These are phyloP conservation scores for Thelonectria discophora DNA, from an alignment of 2,329 filamentous ascomycete genomes.

Conservation along the genomic window DNA sequence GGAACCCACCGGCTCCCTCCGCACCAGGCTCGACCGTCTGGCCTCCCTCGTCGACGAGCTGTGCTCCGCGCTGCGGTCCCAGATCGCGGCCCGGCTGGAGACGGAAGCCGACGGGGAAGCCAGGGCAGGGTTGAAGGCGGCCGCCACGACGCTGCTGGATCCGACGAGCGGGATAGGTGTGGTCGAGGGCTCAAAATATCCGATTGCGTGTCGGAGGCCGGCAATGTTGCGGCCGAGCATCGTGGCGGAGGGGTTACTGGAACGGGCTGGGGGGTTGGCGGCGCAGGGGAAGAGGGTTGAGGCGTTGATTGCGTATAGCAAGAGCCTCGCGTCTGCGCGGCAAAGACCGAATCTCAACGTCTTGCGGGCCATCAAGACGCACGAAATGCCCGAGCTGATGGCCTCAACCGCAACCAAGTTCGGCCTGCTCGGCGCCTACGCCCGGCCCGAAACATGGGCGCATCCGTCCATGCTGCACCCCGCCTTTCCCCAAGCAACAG, in stretches of 20 bases:
- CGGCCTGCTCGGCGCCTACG: background rate
- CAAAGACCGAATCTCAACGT: background rate
- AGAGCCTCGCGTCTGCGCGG: background rate
- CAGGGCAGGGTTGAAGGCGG: background rate
- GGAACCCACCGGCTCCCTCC: background rate
- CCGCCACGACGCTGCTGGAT: background rate
- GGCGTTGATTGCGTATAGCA: background rate
- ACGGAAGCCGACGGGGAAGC: background rate
- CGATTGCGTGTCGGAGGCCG: background rate
- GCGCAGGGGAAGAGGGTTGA: background rate
- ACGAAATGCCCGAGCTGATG: conserved; percentile 1
- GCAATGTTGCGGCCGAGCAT: background rate
- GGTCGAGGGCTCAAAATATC: background rate
- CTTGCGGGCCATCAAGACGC: background rate
- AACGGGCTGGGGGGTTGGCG: background rate
- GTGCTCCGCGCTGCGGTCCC: background rate
- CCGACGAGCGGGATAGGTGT: background rate
- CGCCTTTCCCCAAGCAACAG: background rate
- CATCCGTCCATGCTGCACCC: conserved; percentile 5
- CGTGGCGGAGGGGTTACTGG: background rate
- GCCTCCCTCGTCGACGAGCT: background rate
- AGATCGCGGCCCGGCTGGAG: background rate
- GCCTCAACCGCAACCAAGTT: background rate
- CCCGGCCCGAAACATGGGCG: background rate
- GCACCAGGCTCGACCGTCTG: background rate